Percentiles rank a stretch among this genome's conserved stretches.
phyloP scores from a whole-genome alignment of 306 rosid genomes.

The Herpetospermum pedunculosum region DNA sequence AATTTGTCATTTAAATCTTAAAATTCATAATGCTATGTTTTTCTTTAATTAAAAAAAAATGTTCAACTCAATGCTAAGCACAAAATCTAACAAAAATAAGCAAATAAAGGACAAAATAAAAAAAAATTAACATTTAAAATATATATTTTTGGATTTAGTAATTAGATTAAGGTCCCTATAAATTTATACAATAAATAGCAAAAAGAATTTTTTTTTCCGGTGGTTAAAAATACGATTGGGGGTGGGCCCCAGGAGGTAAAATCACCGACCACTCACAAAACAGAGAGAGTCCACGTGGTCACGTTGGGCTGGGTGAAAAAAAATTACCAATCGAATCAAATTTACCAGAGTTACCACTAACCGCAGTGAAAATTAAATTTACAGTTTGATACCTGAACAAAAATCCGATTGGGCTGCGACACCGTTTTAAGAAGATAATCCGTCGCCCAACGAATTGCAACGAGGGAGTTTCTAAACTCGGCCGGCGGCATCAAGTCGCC shows the following conservation, averaged over 20 bases:
- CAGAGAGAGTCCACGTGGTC: not conserved
- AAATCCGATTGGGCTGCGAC: constrained; percentile 72
- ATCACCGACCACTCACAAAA: not conserved
- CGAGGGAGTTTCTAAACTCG: constrained; percentile 42
- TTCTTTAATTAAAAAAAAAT: too few relatives aligned
- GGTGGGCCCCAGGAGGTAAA: not conserved
- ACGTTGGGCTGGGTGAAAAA: not conserved
- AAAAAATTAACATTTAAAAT: too few relatives aligned
- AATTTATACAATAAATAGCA: not conserved
- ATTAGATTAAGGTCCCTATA: not conserved
- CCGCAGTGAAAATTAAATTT: too few relatives aligned
- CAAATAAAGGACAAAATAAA: not conserved
- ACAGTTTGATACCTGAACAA: constrained; percentile 96
- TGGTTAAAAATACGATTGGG: not conserved
- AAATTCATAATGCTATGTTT: too few relatives aligned
- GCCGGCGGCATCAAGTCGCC: constrained; percentile 66
- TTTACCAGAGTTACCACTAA: not conserved
- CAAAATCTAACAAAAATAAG: not conserved
- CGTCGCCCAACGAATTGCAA: constrained; percentile 76
- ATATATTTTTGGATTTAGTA: not conserved
- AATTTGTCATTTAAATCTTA: not conserved
- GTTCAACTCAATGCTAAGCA: not conserved
- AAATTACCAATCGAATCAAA: not conserved
- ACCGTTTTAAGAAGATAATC: constrained; percentile 77
- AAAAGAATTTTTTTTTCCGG: not conserved